phyloP scores from a whole-genome alignment of 2,329 filamentous ascomycete genomes.

The Ophiostoma quercus region DNA sequence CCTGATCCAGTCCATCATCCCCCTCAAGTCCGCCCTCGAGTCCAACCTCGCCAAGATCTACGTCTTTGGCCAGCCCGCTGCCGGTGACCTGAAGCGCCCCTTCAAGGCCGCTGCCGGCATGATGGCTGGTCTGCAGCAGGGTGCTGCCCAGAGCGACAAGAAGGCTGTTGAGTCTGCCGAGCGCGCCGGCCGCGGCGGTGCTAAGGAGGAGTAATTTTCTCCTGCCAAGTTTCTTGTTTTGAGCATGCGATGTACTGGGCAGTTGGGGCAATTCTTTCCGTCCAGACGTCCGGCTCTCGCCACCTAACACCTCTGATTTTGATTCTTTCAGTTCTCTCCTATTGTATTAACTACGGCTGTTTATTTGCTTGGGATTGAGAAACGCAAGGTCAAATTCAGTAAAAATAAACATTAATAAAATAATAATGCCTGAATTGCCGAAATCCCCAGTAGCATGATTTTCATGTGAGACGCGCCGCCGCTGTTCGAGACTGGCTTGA shows the following conservation, averaged over 20 bases:
- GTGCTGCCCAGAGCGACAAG: slow-evolving; percentile 82
- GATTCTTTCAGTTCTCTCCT: neutral
- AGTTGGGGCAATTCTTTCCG: neutral
- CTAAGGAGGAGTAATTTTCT: slow-evolving; percentile 62
- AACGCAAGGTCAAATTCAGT: neutral
- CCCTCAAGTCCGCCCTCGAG: slow-evolving; percentile 92
- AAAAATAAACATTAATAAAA: slow-evolving; percentile 1
- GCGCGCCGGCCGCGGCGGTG: slow-evolving; percentile 65
- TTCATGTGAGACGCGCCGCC: neutral
- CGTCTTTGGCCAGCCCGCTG: slow-evolving; percentile 77
- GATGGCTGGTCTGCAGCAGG: slow-evolving; percentile 70
- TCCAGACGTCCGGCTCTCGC: neutral
- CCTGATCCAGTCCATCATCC: slow-evolving; percentile 97
- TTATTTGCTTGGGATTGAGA: neutral
- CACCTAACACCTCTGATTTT: neutral
- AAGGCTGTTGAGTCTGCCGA: slow-evolving; percentile 77
- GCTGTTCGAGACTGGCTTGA: neutral
- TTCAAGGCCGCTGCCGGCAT: slow-evolving; percentile 85
- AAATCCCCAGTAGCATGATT: neutral
- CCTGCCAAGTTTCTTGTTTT: no score
- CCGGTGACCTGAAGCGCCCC: slow-evolving; percentile 86
- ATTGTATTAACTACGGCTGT: neutral
- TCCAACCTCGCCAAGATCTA: slow-evolving; percentile 95
- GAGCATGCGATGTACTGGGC: neutral
- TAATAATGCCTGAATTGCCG: neutral